Conservation (phyloP, 2,329 filamentous ascomycete genomes). For the Epicoccum nigrum region DNA sequence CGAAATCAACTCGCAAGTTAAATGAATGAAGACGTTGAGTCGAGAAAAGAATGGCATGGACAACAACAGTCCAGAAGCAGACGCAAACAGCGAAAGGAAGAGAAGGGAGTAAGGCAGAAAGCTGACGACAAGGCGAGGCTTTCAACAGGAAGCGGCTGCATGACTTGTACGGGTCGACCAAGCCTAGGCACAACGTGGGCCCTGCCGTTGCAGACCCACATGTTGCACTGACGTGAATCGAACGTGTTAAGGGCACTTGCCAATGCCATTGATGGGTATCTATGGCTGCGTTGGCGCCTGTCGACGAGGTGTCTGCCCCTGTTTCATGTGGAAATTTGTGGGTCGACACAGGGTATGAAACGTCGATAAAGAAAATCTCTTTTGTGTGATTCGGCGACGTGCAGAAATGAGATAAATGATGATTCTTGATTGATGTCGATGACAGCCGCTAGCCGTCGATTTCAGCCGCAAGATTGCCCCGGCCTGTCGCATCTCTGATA, state of each 20-base stretch:
- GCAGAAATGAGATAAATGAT: conserved; percentile 9
- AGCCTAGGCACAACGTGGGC: conserved; percentile 3
- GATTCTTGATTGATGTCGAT: conserved; percentile 1
- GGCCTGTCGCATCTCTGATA: neutral
- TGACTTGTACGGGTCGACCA: neutral
- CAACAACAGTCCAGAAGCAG: neutral
- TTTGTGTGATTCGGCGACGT: conserved; percentile 15
- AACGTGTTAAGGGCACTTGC: neutral
- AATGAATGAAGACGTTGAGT: conserved; percentile 11
- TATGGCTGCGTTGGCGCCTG: conserved; percentile 5
- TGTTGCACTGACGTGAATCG: conserved; percentile 10
- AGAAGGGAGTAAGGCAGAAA: conserved; percentile 2
- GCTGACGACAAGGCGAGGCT: neutral
- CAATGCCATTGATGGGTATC: conserved; percentile 1
- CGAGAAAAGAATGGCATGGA: conserved; percentile 13
- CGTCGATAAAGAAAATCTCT: conserved; percentile 16
- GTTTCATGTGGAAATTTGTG: conserved; percentile 16
- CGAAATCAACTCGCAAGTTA: conserved; percentile 8
- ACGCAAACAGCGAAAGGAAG: neutral
- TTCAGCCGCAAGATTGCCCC: neutral
- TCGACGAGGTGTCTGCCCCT: conserved; percentile 9
- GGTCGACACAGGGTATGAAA: conserved; percentile 12
- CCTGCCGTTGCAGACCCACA: conserved; percentile 10
- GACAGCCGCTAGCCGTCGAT: neutral
- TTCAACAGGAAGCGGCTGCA: neutral